Conservation (phyloP, 768 basidiomycete genomes). For the Mrakia gelida region DNA sequence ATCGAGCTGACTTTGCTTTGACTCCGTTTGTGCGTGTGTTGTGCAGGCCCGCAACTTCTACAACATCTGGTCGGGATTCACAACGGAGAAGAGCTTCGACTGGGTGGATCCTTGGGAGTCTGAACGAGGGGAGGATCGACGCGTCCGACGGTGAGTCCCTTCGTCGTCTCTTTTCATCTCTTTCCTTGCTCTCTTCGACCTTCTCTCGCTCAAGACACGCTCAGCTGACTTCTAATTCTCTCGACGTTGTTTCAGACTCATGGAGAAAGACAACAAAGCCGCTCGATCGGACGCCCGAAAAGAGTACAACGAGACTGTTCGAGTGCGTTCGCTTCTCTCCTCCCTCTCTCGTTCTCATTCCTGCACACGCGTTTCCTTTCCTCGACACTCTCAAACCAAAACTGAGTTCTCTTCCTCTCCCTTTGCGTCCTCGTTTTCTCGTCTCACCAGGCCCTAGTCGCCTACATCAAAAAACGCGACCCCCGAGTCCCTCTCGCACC, state of each 20-base stretch:
- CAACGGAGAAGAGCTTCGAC: constrained; percentile 76
- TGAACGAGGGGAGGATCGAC: constrained; percentile 78
- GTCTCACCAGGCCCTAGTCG: constrained; percentile 45
- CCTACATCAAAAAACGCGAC: constrained; percentile 30
- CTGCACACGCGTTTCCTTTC: constrained; percentile 49
- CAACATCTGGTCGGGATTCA: constrained; percentile 76
- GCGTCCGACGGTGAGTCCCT: constrained; percentile 62
- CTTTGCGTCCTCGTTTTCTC: not conserved
- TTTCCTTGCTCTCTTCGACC: not conserved
- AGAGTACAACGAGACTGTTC: constrained; percentile 88
- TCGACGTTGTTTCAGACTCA: constrained; percentile 52
- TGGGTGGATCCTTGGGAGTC: constrained; percentile 84
- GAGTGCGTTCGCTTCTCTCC: constrained; percentile 53
- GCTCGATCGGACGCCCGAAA: constrained; percentile 75
- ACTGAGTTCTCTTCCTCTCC: too few relatives aligned
- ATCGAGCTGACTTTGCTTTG: too few relatives aligned
- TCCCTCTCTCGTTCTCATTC: not conserved
- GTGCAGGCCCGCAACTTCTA: constrained; percentile 70
- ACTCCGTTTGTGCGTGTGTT: too few relatives aligned
- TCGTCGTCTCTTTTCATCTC: constrained; percentile 8
- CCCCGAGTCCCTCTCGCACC: constrained; percentile 25
- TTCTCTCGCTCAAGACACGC: not conserved
- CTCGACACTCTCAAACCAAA: too few relatives aligned
- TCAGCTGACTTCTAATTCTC: not conserved
- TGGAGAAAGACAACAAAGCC: constrained; percentile 96